Percentiles rank a stretch among this genome's conserved stretches.
Evolutionary conservation across 768 basidiomycete genomes (phyloP).

Genomic region (Russula lepida): DNA sequence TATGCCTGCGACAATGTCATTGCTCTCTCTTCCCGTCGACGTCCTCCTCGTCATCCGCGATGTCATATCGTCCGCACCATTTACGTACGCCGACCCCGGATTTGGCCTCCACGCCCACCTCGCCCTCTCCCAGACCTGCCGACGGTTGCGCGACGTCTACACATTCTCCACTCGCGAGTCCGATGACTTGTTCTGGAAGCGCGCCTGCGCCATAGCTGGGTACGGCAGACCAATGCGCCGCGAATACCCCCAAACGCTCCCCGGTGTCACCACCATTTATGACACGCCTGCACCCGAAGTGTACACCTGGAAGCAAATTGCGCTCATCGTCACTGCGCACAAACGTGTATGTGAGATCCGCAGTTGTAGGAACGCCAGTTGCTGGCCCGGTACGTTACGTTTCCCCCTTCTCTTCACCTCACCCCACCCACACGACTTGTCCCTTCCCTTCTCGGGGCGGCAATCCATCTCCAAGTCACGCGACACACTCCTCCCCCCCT

Average conservation of each 20-base stretch:
- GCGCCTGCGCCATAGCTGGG: slow-evolving; percentile 14
- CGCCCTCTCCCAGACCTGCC: slow-evolving; percentile 17
- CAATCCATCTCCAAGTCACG: not conserved
- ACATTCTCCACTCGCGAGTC: slow-evolving; percentile 9
- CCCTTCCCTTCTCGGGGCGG: not conserved
- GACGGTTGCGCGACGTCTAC: slow-evolving; percentile 15
- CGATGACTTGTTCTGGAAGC: slow-evolving; percentile 19
- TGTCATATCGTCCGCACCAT: slow-evolving; percentile 13
- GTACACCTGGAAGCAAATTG: slow-evolving; percentile 19
- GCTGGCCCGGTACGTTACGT: slow-evolving; percentile 19
- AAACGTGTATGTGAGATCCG: slow-evolving; percentile 19
- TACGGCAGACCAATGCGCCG: slow-evolving; percentile 21
- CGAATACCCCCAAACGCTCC: slow-evolving; percentile 12
- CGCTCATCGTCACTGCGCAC: slow-evolving; percentile 15
- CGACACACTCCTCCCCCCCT: not conserved
- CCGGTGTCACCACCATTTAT: not conserved
- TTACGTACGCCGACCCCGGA: slow-evolving; percentile 11
- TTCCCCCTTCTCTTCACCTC: not conserved
- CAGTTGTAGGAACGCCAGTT: slow-evolving; percentile 19
- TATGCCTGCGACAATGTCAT: not conserved
- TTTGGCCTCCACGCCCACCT: slow-evolving; percentile 17
- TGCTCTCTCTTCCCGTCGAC: slow-evolving; percentile 18
- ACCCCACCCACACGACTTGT: not conserved
- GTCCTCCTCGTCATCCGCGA: slow-evolving; percentile 22
- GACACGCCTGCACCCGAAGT: slow-evolving; percentile 2